Base-by-base conservation (phyloP, 257 asterid species). In the Capsicum baccatum region DNA sequence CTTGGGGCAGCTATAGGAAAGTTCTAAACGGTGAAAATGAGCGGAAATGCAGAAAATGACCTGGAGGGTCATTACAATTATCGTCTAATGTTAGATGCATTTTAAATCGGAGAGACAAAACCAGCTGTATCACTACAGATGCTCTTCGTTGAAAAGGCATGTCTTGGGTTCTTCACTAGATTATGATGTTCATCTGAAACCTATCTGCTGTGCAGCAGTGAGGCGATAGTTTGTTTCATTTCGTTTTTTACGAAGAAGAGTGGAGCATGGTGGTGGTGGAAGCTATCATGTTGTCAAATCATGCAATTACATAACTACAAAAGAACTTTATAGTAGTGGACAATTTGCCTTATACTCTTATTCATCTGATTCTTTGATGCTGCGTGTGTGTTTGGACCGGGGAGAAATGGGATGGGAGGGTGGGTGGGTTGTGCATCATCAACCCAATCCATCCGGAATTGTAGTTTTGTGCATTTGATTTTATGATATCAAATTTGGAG, bases 321-420 rank as follows among this genome's bases (percentile, higher is more conserved):
- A 12, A 78, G 64, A 26, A 78, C 81, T 76, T 48, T 19, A 78
- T 54, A 14, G 81, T 26, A 54, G 63, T 35, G 47, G 64, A 33
- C 33, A 52, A 26, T 52, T 52, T 76, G 63, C 14, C 2, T 21
- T 67, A 67, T 67, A 35, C 12, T 35, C 81, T 50, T 74, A 21
- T 74, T 48, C 81, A 74, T 50, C 58, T n/a, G 80, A 47, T 73
- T 73, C n/a, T 48, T 47, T 21, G 62, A 26, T 74, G 81, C 21
- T 10, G 2, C 19, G 80, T 21, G 56, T 48, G 37, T 48, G 42
- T 21, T 21, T 63, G 69, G 39, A n/a, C 42, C 3, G 47, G 3
- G 80, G 7, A 26, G 33, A 26, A 26, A 26, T 26, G 33, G 33
- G 33, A 26, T 26, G 33, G 2, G 33, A 26, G 33, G 33, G 33